Evolutionary conservation across 1,284 basidiomycete genomes (phyloP), one percentile per base, ranked within the genome.

Genomic region (Athelia sp.): DNA sequence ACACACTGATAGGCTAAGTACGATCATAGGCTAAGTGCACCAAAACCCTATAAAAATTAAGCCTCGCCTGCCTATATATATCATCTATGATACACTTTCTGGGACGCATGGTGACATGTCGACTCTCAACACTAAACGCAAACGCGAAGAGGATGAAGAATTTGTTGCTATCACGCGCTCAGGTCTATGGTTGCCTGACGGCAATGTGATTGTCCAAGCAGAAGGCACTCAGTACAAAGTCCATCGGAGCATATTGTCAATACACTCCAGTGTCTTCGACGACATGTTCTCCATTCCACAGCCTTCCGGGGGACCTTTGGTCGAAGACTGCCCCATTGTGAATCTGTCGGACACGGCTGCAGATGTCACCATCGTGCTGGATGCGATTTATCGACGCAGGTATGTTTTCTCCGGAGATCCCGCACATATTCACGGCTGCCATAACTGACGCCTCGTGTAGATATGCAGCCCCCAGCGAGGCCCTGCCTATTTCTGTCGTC

Each of bases 301-400:
- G 50, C 29, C 56, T 13, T 19, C 38, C 11, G 11, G 45, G 36
- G n/a, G 52, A 55, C 23, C 55, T 50, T 47, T 58, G 40, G 38
- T 59, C 11, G 60, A 62, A 11, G 60, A 58, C 1, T 62, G 60
- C 50, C 54, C 60, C 13, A 53, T 64, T 42, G 47, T 62, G 35
- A 51, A 52, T 1, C 26, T 62, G 38, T 49, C 57, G 2, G 60
- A 62, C 46, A 40, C 52, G 6, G 54, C 58, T 6, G 43, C 50
- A 38, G 62, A 62, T 31, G 52, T 64, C 15, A 29, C 26, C 58
- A 61, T 51, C 64, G 62, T 29, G 56, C 64, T 62, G 46, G 54
- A 55, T 31, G 59, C 62, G 0, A 23, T 62, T 43, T 61, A 62
- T 46, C 38, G 43, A 38, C 26, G 26, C 6, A 29, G 58, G 60